A percentile compares a stretch with the other conserved stretches of the same genome.
These are phyloP conservation scores for Talaromyces nanjingensis DNA, from an alignment of 495 filamentous ascomycete species.

Conservation along the genomic window DNA sequence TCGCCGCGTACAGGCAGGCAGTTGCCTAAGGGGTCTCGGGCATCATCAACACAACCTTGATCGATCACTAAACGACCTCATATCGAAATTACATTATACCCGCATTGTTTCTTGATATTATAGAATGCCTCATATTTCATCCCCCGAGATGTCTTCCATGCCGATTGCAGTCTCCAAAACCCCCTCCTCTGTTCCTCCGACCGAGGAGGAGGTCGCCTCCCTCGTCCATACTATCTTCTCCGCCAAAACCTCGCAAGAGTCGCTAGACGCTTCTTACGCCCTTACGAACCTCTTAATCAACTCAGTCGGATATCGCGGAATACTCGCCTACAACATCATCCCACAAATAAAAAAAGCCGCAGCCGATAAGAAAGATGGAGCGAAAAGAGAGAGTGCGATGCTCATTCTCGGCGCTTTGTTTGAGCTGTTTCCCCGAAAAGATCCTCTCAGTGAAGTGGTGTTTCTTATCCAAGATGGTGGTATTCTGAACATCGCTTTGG, in stretches of 20 bases:
- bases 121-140: conserved; percentile 64
- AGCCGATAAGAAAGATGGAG: conserved; percentile 86
- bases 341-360: conserved; percentile 75
- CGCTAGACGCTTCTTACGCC: conserved; percentile 79
- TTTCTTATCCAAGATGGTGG: conserved; percentile 76
- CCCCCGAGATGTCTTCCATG: conserved; percentile 51
- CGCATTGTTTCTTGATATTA: conserved; percentile 6
- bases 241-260: conserved; percentile 74
- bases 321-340: conserved; percentile 65
- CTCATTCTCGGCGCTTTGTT: conserved; percentile 89
- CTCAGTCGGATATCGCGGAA: conserved; percentile 69
- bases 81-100: conserved; percentile 2
- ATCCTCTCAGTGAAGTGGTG: conserved; percentile 71
- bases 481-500: conserved; percentile 65
- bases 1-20: conserved; percentile 3
- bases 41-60: background rate
- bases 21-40: background rate
- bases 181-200: conserved; percentile 50
- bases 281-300: conserved; percentile 73
- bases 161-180: conserved; percentile 53
- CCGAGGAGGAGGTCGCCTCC: conserved; percentile 62
- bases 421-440: conserved; percentile 74
- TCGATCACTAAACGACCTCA: background rate
- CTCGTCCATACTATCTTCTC: conserved; percentile 70
- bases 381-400: conserved; percentile 84